phyloP scores from a whole-genome alignment of 768 basidiomycete genomes.

The Pulveroboletus sp. region DNA sequence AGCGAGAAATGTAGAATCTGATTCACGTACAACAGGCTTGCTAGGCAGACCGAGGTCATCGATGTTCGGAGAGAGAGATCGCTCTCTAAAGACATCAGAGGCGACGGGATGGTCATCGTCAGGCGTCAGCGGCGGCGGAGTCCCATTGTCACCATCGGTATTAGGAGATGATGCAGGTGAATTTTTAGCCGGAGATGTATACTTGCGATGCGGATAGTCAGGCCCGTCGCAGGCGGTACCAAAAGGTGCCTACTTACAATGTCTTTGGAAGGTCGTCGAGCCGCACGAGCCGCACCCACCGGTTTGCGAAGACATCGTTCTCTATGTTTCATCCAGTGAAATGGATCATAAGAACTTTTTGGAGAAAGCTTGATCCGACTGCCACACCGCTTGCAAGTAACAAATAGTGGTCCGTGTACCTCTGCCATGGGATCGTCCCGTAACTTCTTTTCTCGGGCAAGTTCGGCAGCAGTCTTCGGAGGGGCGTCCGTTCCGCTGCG shows the following conservation, averaged over 20 bases:
- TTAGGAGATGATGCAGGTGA: constrained; percentile 27
- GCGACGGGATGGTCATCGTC: constrained; percentile 28
- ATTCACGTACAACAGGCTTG: constrained; percentile 23
- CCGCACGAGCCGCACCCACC: constrained; percentile 16
- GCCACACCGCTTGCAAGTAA: constrained; percentile 53
- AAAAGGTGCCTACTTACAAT: constrained; percentile 14
- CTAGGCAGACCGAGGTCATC: constrained; percentile 16
- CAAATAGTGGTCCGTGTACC: constrained; percentile 46
- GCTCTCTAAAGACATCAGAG: constrained; percentile 20
- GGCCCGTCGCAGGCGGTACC: neutral
- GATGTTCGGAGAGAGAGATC: constrained; percentile 22
- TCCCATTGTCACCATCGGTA: constrained; percentile 28
- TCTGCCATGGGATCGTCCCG: constrained; percentile 50
- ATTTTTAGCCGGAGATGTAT: constrained; percentile 17
- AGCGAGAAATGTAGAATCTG: constrained; percentile 22
- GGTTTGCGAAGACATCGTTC: constrained; percentile 52
- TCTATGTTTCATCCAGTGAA: constrained; percentile 65
- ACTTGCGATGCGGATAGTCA: constrained; percentile 12
- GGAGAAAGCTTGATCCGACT: constrained; percentile 58
- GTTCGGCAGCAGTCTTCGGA: constrained; percentile 39
- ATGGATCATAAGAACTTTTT: constrained; percentile 61
- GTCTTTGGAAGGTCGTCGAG: constrained; percentile 19
- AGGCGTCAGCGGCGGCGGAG: constrained; percentile 35
- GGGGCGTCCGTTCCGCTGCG: constrained; percentile 25
- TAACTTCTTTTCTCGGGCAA: constrained; percentile 46